Base-by-base conservation (phyloP, 1,284 basidiomycete genomes). In the Mycena sp. region DNA sequence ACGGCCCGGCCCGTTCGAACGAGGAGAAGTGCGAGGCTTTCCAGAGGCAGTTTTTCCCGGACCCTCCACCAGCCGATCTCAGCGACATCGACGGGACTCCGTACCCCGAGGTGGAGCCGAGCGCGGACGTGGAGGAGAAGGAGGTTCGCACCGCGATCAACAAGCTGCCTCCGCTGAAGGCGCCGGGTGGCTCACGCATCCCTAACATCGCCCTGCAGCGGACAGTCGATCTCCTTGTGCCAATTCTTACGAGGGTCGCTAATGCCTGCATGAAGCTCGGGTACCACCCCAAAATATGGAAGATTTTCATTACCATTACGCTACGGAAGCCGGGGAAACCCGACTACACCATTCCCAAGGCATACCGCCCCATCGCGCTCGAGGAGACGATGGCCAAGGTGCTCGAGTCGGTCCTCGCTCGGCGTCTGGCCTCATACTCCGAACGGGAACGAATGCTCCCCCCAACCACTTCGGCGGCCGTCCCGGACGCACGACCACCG, bases 361-460 rank as follows among this genome's bases (percentile, higher is more conserved):
- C 74, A 17, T 76, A 72, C 61, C 63, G 69, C 9, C 75, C 72
- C 2, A 74, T 76, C 29, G 71, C 67, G 0, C 70, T 76, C 3
- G 67, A 74, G 5, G 67, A 72, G 46, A 73, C 70, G 40, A 65
- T 75, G 29, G 69, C 60, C 0, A 76, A 76, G 51, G 53, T 73
- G 0, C 58, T 74, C 1, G 67, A 71, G 25, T 57, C 67, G 3
- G 54, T 74, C 0, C 53, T 77, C 1, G 70, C 73, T 0, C 48
- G 68, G 17, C 46, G 72, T 21, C 67, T 77, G 2, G 28, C 48
- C 46, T 67, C 40, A 48, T 43, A 30, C 30, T 23, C 48, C 0
- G 56, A 58, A 28, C 23, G 44, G 21, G 37, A 58, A 14, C 0
- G 63, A 12, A 68, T 72, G 14, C 62, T 74, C 4, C 70, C 69